Evolutionary conservation across 495 filamentous ascomycete species (phyloP).

Genomic region (Friedmanniomyces simplex): DNA sequence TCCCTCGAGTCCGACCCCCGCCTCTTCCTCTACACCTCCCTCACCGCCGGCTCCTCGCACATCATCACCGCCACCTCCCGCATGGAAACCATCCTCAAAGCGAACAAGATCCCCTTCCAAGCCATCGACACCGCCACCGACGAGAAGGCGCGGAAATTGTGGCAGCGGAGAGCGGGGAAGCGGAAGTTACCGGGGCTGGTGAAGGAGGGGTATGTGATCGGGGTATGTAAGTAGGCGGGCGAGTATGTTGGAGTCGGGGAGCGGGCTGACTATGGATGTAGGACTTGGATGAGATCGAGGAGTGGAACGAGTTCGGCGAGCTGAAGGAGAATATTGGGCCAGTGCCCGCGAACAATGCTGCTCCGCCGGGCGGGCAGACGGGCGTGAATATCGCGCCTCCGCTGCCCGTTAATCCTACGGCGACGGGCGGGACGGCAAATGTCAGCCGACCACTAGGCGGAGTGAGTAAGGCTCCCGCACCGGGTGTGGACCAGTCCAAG

Average conservation of each 20-base stretch:
- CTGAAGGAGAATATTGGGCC: constrained; percentile 68
- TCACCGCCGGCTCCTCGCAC: constrained; percentile 94
- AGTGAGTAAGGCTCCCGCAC: neutral
- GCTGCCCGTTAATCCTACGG: constrained; percentile 7
- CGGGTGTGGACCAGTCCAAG: constrained; percentile 1
- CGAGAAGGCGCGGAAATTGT: constrained; percentile 81
- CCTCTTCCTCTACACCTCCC: constrained; percentile 86
- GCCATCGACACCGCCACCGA: constrained; percentile 88
- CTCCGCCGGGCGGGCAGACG: constrained; percentile 12
- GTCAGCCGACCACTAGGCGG: neutral
- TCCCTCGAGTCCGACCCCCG: constrained; percentile 65
- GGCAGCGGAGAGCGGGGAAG: constrained; percentile 65
- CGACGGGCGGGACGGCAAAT: constrained; percentile 1
- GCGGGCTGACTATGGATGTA: constrained; percentile 28
- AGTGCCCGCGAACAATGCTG: constrained; percentile 19
- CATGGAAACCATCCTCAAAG: constrained; percentile 90
- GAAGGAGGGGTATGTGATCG: constrained; percentile 74
- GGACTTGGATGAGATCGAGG: constrained; percentile 90
- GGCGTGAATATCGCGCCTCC: constrained; percentile 14
- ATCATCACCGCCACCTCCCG: constrained; percentile 94
- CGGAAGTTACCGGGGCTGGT: constrained; percentile 84
- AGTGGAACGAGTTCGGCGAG: constrained; percentile 98
- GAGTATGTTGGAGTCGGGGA: neutral
- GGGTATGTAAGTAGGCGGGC: constrained; percentile 47
- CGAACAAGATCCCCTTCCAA: constrained; percentile 86